phyloP scores from a whole-genome alignment of 129 eudicot genomes.

The Rutidosis leptorrhynchoides region DNA sequence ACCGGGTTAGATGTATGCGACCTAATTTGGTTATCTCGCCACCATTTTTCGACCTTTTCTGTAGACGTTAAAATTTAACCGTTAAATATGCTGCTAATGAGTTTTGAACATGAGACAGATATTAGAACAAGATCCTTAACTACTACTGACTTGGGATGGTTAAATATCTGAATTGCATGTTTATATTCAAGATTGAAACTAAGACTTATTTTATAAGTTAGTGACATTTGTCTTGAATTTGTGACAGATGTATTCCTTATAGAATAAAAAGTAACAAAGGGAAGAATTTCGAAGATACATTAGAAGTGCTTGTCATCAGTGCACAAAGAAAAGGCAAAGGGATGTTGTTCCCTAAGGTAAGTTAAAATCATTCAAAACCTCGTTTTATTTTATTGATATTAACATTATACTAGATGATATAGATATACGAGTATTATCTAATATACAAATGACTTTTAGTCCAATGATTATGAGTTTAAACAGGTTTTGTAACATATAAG shows the following conservation, averaged over 20 bases:
- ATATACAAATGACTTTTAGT: neutral
- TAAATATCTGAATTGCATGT: no score
- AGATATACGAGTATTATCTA: no score
- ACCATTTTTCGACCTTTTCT: no score
- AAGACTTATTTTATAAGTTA: neutral
- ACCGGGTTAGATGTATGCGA: no score
- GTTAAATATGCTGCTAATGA: no score
- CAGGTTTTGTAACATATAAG: neutral
- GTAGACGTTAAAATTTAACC: no score
- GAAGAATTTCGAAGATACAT: constrained; percentile 44
- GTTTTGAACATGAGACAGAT: no score
- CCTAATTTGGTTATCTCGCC: no score
- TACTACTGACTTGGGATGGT: no score
- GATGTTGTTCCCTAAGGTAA: constrained; percentile 86
- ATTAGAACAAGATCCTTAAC: no score
- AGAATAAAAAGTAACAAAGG: constrained; percentile 44
- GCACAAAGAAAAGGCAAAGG: constrained; percentile 83
- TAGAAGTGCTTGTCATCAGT: constrained; percentile 81
- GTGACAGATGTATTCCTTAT: constrained; percentile 77
- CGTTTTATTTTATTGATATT: neutral
- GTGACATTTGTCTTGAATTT: neutral
- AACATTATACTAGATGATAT: neutral
- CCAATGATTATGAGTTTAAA: neutral
- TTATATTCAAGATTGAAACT: no score
- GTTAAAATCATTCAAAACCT: neutral